These are phyloP conservation scores for Iris pallida DNA, from an alignment of 116 monocot species.

Conservation along the genomic window DNA sequence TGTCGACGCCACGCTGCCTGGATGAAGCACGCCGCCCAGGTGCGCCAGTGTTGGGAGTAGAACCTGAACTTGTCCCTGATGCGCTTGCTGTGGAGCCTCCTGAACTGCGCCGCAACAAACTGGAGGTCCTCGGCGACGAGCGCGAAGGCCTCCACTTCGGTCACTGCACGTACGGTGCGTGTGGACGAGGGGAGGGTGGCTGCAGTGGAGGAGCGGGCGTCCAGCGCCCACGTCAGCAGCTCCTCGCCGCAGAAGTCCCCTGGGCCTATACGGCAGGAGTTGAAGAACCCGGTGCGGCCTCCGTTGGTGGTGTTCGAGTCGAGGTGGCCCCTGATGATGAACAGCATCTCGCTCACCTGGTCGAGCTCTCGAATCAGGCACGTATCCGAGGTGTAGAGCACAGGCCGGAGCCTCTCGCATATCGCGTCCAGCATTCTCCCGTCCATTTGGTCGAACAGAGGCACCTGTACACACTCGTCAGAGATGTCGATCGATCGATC, in stretches of 20 bases:
- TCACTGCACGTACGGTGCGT: constrained; percentile 58
- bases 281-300: constrained; percentile 74
- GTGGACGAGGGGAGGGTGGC: constrained; percentile 56
- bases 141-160: constrained; percentile 82
- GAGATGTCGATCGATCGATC: no score
- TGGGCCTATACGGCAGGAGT: constrained; percentile 57
- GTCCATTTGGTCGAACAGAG: constrained; percentile 86
- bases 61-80: constrained; percentile 73
- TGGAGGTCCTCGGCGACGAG: constrained; percentile 69
- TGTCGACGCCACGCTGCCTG: constrained; percentile 73
- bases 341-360: constrained; percentile 65
- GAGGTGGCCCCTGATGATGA: constrained; percentile 78
- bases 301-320: constrained; percentile 76
- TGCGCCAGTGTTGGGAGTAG: constrained; percentile 85
- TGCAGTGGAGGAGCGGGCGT: constrained; percentile 36
- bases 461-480: constrained; percentile 36
- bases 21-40: constrained; percentile 84
- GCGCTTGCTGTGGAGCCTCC: constrained; percentile 73
- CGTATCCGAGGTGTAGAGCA: constrained; percentile 58
- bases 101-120: constrained; percentile 70
- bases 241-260: constrained; percentile 94
- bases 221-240: constrained; percentile 77
- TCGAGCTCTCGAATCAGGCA: constrained; percentile 66
- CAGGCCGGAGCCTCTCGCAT: constrained; percentile 73
- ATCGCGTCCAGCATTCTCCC: constrained; percentile 82